Evolutionary conservation across 2,329 filamentous ascomycete species (phyloP), one percentile per base, ranked within the genome.

Genomic region (Ceratocystis lukuohia): DNA sequence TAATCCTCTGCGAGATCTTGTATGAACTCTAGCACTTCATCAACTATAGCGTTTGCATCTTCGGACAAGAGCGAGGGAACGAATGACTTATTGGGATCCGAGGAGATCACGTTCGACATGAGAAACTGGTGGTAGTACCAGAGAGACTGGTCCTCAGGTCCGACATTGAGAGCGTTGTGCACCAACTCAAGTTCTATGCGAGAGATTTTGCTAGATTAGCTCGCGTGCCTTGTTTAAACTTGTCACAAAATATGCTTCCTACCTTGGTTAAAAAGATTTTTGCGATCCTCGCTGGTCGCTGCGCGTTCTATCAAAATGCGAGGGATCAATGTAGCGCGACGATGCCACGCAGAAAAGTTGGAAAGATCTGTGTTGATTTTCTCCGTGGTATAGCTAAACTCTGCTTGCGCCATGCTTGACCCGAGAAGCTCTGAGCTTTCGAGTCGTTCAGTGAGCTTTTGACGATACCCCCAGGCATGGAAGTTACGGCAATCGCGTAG

Each of bases 341-440:
- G 88, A 74, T 99, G 94, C 93, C 94, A 97, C 1, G 94, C 94
- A 3, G 91, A 96, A 74, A 97, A 99, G 74, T 99, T 99, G 50
- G 89, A 96, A 61, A 99, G 79, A 71, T 95, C 89, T n/a, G 77
- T 78, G 50, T 82, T 79, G 71, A 96, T 91, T 90, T 93, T 96
- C 72, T 84, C 88, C 15, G 88, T 92, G 0, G 94, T 96, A 75
- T 96, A 97, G 45, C 84, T 85, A 70, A 96, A 94, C 74, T 99
- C 94, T 17, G 80, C 73, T 75, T 96, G 87, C 1, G 84, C 84
- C 80, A 96, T 84, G 74, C 84, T 89, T 62, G 75, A 74, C 1
- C 81, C 82, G 5, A 76, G 73, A 5, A 86, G 74, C 15, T 71
- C 74, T 0, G 76, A 56, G 66, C 82, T 83, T 74, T 96, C 90